Base-by-base conservation (phyloP, 257 asterid genomes). In the Nicotiana paniculata region DNA sequence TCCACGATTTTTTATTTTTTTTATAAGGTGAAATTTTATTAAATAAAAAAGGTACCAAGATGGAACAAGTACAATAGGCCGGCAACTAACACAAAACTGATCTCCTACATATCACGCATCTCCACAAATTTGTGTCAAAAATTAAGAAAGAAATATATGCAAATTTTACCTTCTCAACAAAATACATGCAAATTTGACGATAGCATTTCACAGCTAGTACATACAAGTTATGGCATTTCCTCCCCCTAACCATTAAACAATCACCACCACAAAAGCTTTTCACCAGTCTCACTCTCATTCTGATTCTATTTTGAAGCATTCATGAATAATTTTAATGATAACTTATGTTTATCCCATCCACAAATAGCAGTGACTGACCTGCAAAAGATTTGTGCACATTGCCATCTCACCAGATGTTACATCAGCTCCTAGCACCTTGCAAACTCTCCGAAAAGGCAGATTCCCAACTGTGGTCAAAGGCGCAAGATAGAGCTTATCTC, bases 401-500 rank as follows among this genome's bases (percentile, higher is more conserved):
- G 99, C 99, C 99, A 96, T 96, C 90, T 96, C 99, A 69, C 99
- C 99, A 86, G 98, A 94, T 26, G 99, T 96, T 78, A 96, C 86
- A 90, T 94, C 99, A 87, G 94, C 99, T 84, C 99, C 99, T 55
- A 96, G 90, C 82, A 82, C 90, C 89, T 96, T 96, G 91, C 99
- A 96, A 80, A 96, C 90, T 87, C 97, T 90, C 57, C 99, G 97
- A 83, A 88, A 96, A 53, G 98, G 98, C 53, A 94, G 89, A 86
- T 94, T 96, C 72, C 98, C 98, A 11, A 96, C 98, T 13, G 98
- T 96, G 1, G 99, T 96, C 79, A 94, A 89, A 32, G 98, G 99
- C 74, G 98, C 99, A 83, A 96, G 98, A 87, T 96, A 93, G 74
- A 96, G 95, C 84, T 92, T 94, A 48, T 91, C 96, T 66, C 93